phyloP scores from a whole-genome alignment of 2,329 filamentous ascomycete species.

The Diaporthe ilicicola region DNA sequence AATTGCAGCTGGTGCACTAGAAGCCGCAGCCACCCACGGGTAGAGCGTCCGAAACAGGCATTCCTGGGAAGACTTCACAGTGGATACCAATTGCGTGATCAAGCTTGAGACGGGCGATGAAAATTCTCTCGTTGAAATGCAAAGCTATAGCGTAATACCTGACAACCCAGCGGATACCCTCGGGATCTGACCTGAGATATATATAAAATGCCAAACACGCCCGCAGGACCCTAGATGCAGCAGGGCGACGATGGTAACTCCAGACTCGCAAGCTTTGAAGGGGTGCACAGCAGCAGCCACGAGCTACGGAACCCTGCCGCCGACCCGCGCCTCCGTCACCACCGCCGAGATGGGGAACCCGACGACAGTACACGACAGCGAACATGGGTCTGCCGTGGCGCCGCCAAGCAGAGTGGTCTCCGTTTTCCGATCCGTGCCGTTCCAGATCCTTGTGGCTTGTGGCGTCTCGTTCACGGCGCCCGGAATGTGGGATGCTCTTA shows the following conservation, averaged over 20 bases:
- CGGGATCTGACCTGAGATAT: neutral
- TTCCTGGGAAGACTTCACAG: neutral
- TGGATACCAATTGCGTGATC: conserved; percentile 22
- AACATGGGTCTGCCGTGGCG: conserved; percentile 10
- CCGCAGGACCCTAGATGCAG: neutral
- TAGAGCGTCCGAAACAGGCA: neutral
- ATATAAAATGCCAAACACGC: neutral
- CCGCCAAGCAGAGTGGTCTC: conserved; percentile 6
- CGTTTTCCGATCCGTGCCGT: conserved; percentile 29
- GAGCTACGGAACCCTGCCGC: conserved; percentile 17
- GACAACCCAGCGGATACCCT: neutral
- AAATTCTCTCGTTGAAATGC: neutral
- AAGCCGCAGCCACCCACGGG: too few relatives aligned
- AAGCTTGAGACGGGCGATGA: conserved; percentile 6
- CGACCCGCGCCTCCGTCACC: neutral
- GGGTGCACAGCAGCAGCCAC: neutral
- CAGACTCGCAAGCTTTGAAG: neutral
- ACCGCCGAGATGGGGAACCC: conserved; percentile 15
- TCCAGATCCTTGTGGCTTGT: conserved; percentile 38
- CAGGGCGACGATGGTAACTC: neutral
- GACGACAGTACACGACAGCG: conserved; percentile 11
- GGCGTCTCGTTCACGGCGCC: conserved; percentile 60
- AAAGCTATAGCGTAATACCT: conserved; percentile 21
- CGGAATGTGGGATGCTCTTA: conserved; percentile 65
- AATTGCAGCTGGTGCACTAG: conserved; percentile 5